phyloP scores from a whole-genome alignment of 2,329 filamentous ascomycete genomes.

The Zopfia rhizophila region DNA sequence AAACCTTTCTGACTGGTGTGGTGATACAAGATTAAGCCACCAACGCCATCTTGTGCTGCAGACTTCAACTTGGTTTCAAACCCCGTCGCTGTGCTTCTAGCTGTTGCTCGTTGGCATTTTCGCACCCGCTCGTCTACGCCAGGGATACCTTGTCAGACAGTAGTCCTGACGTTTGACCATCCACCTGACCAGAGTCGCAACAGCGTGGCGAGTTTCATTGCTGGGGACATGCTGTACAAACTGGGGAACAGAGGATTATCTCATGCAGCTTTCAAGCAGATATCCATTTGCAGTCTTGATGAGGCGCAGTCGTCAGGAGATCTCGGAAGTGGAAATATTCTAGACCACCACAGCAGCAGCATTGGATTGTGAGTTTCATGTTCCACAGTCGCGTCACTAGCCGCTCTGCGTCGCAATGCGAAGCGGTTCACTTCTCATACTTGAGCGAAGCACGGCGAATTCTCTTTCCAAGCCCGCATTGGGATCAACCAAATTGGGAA shows the following conservation, averaged over 20 bases:
- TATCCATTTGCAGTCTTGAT: not conserved
- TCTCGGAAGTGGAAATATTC: not conserved
- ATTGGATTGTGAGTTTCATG: conserved; percentile 1
- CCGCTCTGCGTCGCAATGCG: conserved; percentile 19
- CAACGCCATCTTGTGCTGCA: conserved; percentile 41
- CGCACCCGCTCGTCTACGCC: conserved; percentile 18
- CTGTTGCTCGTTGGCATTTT: conserved; percentile 15
- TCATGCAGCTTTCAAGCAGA: conserved; percentile 5
- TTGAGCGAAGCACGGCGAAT: conserved; percentile 5
- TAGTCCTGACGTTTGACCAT: conserved; percentile 24
- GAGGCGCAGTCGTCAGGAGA: not conserved
- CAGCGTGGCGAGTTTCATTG: conserved; percentile 18
- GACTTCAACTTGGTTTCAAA: conserved; percentile 33
- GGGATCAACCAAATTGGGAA: conserved; percentile 18
- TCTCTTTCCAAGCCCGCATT: conserved; percentile 10
- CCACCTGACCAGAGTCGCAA: conserved; percentile 22
- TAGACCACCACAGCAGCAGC: conserved; percentile 1
- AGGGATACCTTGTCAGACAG: conserved; percentile 23
- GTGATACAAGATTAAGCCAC: conserved; percentile 43
- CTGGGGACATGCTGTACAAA: too few relatives aligned
- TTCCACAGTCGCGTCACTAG: conserved; percentile 22
- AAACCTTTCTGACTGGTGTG: conserved; percentile 26
- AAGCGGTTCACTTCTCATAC: conserved; percentile 17
- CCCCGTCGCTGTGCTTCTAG: conserved; percentile 24
- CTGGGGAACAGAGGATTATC: conserved; percentile 7